These are phyloP conservation scores for Populus ilicifolia DNA, from an alignment of 345 rosid genomes.

Conservation along the genomic window DNA sequence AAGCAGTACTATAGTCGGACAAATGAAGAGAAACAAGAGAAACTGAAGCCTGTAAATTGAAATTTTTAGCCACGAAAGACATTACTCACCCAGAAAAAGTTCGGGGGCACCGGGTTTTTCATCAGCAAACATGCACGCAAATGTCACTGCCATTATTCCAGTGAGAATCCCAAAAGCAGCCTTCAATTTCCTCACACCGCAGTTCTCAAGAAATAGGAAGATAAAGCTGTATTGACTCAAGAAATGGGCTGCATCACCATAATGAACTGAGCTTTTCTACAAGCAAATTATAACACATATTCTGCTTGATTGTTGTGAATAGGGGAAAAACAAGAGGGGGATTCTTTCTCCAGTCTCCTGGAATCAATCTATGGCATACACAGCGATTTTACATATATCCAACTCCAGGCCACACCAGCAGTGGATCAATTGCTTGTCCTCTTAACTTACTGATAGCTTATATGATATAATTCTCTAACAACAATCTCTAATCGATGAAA, in stretches of 20 bases:
- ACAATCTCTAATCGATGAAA: no score
- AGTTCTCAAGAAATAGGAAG: conserved; percentile 79
- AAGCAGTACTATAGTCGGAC: background rate
- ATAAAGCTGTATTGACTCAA: conserved; percentile 55
- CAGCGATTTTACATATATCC: no score
- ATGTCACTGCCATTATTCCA: conserved; percentile 70
- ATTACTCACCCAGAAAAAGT: conserved; percentile 62
- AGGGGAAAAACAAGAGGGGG: no score
- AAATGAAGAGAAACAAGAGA: background rate
- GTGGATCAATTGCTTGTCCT: no score
- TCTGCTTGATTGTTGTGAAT: no score
- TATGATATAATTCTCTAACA: no score
- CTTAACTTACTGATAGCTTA: no score
- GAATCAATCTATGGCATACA: no score
- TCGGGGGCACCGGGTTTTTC: conserved; percentile 72
- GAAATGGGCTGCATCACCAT: background rate
- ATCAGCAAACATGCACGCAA: conserved; percentile 92
- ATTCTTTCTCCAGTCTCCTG: no score
- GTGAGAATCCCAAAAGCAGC: conserved; percentile 73
- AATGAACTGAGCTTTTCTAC: background rate
- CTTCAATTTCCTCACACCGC: conserved; percentile 80
- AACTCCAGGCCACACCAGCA: no score
- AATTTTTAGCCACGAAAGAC: background rate
- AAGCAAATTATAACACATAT: no score
- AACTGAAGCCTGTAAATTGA: background rate